A percentile compares a stretch with the other conserved stretches of the same genome.
phyloP scores from a whole-genome alignment of 305 asterid species.

The Fraxinus platypoda region DNA sequence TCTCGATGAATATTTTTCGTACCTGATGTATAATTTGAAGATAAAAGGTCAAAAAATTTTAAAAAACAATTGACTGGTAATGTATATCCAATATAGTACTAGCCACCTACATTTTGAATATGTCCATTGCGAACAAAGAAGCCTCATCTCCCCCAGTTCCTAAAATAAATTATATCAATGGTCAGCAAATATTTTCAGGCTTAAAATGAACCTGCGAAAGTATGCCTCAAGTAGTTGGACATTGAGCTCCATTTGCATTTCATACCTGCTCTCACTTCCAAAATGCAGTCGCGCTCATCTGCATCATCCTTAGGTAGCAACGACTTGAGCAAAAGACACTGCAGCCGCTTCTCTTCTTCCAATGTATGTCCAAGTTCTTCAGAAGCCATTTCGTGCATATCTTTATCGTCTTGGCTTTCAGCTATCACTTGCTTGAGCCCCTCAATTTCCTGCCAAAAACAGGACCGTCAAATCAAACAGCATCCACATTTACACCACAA shows the following conservation, averaged over 20 bases:
- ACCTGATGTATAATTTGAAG: slow-evolving; percentile 48
- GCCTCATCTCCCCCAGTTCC: slow-evolving; percentile 98
- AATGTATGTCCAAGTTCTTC: slow-evolving; percentile 68
- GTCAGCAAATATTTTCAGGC: slow-evolving; percentile 10
- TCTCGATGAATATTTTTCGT: slow-evolving; percentile 72
- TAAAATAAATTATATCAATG: slow-evolving; percentile 30
- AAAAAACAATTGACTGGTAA: slow-evolving; percentile 13
- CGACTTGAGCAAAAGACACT: slow-evolving; percentile 62
- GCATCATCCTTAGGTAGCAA: slow-evolving; percentile 93
- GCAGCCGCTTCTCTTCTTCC: slow-evolving; percentile 70
- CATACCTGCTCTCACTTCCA: slow-evolving; percentile 96
- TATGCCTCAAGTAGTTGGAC: slow-evolving; percentile 7
- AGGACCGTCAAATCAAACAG: background rate
- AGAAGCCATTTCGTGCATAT: slow-evolving; percentile 84
- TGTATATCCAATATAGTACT: background rate
- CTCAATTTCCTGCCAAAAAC: slow-evolving; percentile 60
- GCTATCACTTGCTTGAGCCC: slow-evolving; percentile 58
- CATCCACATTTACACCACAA: background rate
- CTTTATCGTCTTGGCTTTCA: slow-evolving; percentile 77
- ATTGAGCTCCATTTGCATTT: slow-evolving; percentile 6
- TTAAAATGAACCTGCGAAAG: slow-evolving; percentile 6
- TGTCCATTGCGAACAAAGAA: slow-evolving; percentile 92
- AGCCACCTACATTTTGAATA: slow-evolving; percentile 69
- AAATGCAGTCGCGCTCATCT: slow-evolving; percentile 85
- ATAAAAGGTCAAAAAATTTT: slow-evolving; percentile 18